Base-by-base conservation (phyloP, 805 yeast species). In the Starmerella khaoyaiensis region DNA sequence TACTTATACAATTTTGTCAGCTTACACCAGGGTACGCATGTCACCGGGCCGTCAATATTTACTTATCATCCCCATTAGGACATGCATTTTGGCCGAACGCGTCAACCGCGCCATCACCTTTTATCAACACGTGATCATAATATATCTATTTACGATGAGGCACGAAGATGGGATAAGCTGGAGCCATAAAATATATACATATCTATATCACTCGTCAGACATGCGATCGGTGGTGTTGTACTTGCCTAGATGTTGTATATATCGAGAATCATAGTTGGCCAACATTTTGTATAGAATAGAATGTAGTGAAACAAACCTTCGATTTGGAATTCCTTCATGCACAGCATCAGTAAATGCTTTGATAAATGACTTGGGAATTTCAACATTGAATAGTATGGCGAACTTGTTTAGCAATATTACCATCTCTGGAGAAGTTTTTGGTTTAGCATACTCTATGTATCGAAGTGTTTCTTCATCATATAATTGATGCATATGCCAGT, bases 401-500 rank as follows among this genome's bases (percentile, higher is more conserved):
- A 33, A 38, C 24, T 22, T 16, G 11, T 33, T n/a, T 21, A 37
- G 27, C 9, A 31, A 28, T 10, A 30, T 12, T 11, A 21, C 39
- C 11, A 41, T 4, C 3, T 21, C 25, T 6, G n/a, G 17, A 6
- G 33, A 21, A 7, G 39, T 27, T 5, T n/a, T 4, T 3, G 44
- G 44, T n/a, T 14, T 25, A n/a, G 21, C 5, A 25, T 40, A 40
- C 22, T 33, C 23, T 11, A 40, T 10, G 11, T 10, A 15, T n/a
- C 7, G 15, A 10, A 40, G 35, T 18, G 36, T 41, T 5, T 39
- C 45, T 11, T 12, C 36, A 15, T n/a, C 21, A 24, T 14, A 41
- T 4, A 6, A 23, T n/a, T 14, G 37, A 27, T 22, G 44, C 12
- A 40, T n/a, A 11, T 38, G 39, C 41, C 42, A 44, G 32, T 44